Conservation (phyloP, 768 basidiomycete genomes). For the Trametes sanguinea region DNA sequence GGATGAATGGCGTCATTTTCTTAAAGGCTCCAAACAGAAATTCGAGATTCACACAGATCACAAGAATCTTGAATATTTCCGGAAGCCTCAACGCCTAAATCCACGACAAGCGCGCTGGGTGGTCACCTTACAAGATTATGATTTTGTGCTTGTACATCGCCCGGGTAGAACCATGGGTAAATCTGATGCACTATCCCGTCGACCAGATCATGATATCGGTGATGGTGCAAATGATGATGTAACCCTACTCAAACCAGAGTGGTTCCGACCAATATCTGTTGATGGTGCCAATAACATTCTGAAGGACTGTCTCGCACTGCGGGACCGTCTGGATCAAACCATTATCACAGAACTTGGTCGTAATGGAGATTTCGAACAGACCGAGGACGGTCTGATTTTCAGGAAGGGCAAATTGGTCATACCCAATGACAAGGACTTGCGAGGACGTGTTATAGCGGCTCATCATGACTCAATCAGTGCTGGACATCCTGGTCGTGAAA, state of each 20-base stretch:
- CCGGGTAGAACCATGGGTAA: slow-evolving; percentile 3
- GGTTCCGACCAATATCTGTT: background rate
- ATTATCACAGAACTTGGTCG: no score
- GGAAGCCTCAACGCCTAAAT: slow-evolving; percentile 27
- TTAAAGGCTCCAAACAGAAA: slow-evolving; percentile 16
- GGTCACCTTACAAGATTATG: slow-evolving; percentile 8
- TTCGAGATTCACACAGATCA: slow-evolving; percentile 34
- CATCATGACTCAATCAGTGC: slow-evolving; percentile 31
- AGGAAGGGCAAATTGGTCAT: slow-evolving; percentile 1
- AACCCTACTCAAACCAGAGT: background rate
- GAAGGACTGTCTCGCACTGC: no score
- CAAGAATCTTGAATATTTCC: slow-evolving; percentile 35
- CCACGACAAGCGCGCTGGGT: slow-evolving; percentile 37
- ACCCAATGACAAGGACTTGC: background rate
- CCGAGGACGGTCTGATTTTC: slow-evolving; percentile 23
- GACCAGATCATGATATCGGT: background rate
- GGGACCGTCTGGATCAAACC: no score
- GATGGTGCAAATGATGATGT: background rate
- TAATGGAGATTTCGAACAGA: slow-evolving; percentile 25
- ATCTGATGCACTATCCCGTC: slow-evolving; percentile 13
- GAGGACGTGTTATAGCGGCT: slow-evolving; percentile 10
- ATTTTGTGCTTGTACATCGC: slow-evolving; percentile 18
- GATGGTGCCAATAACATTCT: no score
- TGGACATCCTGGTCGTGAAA: slow-evolving; percentile 34
- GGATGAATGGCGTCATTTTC: slow-evolving; percentile 30